These are phyloP conservation scores for Pleochaeta shiraiana DNA, from an alignment of 2,329 filamentous ascomycete species.

Conservation along the genomic window DNA sequence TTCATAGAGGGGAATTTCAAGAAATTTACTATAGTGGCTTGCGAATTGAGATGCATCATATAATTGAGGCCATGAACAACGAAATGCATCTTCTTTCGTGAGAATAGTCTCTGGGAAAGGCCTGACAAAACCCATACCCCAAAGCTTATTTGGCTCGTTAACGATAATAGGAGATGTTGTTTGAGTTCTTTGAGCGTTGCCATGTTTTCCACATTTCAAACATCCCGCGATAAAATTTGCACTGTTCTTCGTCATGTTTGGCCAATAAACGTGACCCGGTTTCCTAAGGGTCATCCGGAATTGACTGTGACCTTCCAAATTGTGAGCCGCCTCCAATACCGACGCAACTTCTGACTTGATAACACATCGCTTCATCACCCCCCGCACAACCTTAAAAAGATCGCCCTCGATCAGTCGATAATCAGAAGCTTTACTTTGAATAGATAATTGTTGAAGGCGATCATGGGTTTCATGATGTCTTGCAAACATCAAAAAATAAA, in stretches of 20 bases:
- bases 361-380: neutral
- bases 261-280: neutral
- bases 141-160: neutral
- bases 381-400: neutral
- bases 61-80: too few species aligned
- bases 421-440: neutral
- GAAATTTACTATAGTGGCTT: neutral
- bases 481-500: neutral
- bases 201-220: neutral
- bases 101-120: too few species aligned
- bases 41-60: too few species aligned
- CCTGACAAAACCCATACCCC: neutral
- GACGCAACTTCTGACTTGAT: neutral
- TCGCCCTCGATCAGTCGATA: neutral
- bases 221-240: neutral
- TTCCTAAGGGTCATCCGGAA: neutral
- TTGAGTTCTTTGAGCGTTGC: neutral
- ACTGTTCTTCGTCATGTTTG: too few species aligned
- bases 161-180: neutral
- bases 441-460: neutral
- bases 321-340: neutral
- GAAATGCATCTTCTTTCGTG: too few species aligned
- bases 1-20: neutral
- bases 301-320: neutral
- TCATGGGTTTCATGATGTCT: neutral